These are phyloP conservation scores for Amaranthus hypochondriacus DNA, from an alignment of 148 eudicot species.

Conservation along the genomic window DNA sequence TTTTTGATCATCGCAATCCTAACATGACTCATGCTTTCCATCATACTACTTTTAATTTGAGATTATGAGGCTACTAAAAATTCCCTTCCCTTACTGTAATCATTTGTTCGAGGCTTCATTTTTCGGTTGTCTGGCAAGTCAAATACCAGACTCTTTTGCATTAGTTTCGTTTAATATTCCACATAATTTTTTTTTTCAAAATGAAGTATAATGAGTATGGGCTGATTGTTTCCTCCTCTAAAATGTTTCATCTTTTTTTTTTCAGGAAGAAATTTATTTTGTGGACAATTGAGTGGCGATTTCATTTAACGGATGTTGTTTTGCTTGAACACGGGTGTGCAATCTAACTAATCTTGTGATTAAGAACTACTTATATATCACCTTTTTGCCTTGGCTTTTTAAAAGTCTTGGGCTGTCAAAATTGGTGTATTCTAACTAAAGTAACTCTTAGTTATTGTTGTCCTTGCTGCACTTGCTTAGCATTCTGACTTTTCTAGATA, in stretches of 20 bases:
- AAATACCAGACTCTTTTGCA: background rate
- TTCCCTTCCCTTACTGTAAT: background rate
- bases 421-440: background rate
- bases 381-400: background rate
- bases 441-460: background rate
- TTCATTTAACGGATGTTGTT: conserved; percentile 76
- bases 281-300: conserved; percentile 97
- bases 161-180: background rate
- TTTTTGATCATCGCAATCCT: no score
- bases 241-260: conserved; percentile 1
- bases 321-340: conserved; percentile 82
- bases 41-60: background rate
- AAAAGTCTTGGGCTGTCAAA: background rate
- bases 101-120: background rate
- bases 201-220: background rate
- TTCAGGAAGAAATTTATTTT: conserved; percentile 64
- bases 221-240: background rate
- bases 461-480: background rate
- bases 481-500: background rate
- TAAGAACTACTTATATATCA: background rate
- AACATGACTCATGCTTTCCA: background rate
- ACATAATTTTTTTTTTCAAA: background rate
- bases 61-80: background rate
- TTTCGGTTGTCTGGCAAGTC: background rate
- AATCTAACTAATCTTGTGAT: background rate